Conservation (phyloP, 208 protist species). For the Trichomonas vaginalis region DNA sequence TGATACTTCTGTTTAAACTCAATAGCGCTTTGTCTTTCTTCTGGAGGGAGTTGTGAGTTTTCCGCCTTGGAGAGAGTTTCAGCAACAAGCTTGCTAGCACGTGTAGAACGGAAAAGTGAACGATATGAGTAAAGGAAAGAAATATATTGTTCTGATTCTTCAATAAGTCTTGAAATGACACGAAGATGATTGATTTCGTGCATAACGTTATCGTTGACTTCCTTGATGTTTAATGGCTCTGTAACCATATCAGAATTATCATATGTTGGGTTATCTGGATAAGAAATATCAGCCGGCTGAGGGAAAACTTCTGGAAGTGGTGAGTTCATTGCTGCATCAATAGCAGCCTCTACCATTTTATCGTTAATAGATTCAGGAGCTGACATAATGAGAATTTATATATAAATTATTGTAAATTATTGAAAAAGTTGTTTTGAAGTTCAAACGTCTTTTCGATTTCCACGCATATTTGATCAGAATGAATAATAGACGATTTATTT, state of each 20-base stretch:
- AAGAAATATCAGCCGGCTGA: background rate
- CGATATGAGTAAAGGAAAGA: background rate
- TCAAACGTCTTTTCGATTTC: too few relatives aligned
- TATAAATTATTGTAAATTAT: too few relatives aligned
- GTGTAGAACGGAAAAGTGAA: background rate
- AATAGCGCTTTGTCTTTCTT: background rate
- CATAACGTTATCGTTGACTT: background rate
- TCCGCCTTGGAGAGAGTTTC: background rate
- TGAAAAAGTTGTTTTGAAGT: too few relatives aligned
- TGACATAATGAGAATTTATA: too few relatives aligned
- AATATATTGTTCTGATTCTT: background rate
- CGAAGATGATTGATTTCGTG: background rate
- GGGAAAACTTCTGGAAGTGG: background rate
- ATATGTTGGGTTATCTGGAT: background rate
- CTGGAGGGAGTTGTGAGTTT: background rate
- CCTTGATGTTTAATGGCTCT: background rate
- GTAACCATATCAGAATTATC: background rate
- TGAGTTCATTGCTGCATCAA: background rate
- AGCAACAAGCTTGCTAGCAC: background rate
- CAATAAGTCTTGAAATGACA: background rate
- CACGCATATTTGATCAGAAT: too few relatives aligned
- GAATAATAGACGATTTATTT: too few relatives aligned
- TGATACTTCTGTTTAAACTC: background rate
- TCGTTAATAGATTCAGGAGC: too few relatives aligned
- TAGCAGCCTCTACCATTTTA: background rate